Percentiles rank a stretch among this genome's conserved stretches.
Conservation (phyloP, 2,329 filamentous ascomycete genomes). For the Hymenoscyphus scutula region DNA sequence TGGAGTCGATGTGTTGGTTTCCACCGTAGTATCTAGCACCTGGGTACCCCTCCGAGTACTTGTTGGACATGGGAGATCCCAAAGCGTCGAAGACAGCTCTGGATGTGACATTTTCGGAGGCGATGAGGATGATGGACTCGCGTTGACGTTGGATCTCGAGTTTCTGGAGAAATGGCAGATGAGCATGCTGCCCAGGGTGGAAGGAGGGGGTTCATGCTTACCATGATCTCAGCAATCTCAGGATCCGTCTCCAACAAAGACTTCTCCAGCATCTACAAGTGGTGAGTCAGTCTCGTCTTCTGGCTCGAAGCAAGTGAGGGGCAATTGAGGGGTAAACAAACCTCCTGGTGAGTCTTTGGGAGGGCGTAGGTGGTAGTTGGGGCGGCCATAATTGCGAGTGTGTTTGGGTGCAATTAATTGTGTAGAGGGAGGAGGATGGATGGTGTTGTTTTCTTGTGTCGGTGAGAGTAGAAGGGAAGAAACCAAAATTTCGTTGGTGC, state of each 20-base stretch:
- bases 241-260: constrained; percentile 87
- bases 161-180: constrained; percentile 53
- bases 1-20: constrained; percentile 97
- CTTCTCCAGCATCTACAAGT: constrained; percentile 84
- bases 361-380: constrained; percentile 52
- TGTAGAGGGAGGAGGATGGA: not conserved
- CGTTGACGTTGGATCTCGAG: constrained; percentile 94
- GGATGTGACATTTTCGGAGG: constrained; percentile 98
- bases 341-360: constrained; percentile 63
- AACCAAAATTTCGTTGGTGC: not conserved
- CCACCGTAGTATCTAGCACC: constrained; percentile 98
- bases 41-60: constrained; percentile 98
- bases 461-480: not conserved
- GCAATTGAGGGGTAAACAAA: constrained; percentile 40
- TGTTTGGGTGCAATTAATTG: constrained; percentile 10
- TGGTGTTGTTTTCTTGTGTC: not conserved
- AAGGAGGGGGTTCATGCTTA: constrained; percentile 44
- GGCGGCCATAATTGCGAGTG: constrained; percentile 24
- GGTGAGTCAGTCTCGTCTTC: constrained; percentile 37
- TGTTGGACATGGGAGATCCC: constrained; percentile 94
- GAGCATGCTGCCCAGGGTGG: constrained; percentile 3
- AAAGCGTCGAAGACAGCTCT: constrained; percentile 97
- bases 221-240: constrained; percentile 96
- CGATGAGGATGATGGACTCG: constrained; percentile 98
- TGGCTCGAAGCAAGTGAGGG: not conserved